Evolutionary conservation across 176 grass and related monocot genomes (phyloP), one percentile per base, ranked within the genome.

Genomic region (Guadua angustifolia): DNA sequence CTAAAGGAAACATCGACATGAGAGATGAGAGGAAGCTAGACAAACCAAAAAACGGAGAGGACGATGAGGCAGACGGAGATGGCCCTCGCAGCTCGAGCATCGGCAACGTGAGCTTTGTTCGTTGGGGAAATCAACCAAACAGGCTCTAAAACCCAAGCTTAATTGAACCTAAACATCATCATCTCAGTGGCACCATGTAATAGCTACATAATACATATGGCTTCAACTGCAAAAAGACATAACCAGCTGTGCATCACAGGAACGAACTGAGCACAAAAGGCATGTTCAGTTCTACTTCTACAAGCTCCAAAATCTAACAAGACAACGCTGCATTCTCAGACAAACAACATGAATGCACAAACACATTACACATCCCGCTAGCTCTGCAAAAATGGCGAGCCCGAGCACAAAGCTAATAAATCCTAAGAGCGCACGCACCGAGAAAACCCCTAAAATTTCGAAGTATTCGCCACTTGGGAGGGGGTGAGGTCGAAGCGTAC

Each of bases 401-500:
- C 47, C 16, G 17, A 40, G 62, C 49, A 13, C 11, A 47, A 59
- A 39, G 9, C 9, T 59, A 44, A 45, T 12, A 66, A 39, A 66
- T 49, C 24, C 8, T 57, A 85, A 40, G 3, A 14, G 73, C 14
- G 42, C 58, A 35, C 1, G 7, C 62, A 43, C 45, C 14, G 0
- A 16, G 7, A 24, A 45, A 79, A 60, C 9, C 14, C 79, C 57
- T 66, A 21, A 81, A 66, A 21, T 38, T 51, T 17, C n/a, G 21
- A 42, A 32, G 35, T 52, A 13, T 77, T 39, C 40, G 57, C 75
- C 25, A 14, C 36, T 24, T 50, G 60, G 33, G 29, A 29, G 29
- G 29, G 60, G 15, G 16, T 7, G 75, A 71, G 45, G 52, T n/a
- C 17, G 16, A 75, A 77, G 59, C 77, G 7, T 88, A 97, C 95